Conservation (phyloP, 1,139 yeast genomes). For the Yamadazyma friedrichii region DNA sequence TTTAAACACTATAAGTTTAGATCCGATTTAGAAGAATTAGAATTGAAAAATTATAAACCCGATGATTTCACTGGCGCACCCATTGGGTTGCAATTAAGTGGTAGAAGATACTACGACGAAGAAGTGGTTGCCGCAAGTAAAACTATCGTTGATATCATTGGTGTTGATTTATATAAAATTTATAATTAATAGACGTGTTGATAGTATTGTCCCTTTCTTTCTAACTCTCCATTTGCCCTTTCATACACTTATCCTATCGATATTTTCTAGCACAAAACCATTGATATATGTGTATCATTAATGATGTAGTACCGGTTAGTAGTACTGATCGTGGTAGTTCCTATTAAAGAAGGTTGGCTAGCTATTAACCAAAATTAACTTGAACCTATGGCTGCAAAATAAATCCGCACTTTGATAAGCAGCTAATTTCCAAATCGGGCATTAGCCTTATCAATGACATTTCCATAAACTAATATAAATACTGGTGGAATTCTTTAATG, state of each 20-base stretch:
- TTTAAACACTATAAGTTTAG: slow-evolving; percentile 30
- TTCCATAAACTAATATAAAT: background rate
- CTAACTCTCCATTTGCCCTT: background rate
- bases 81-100: slow-evolving; percentile 39
- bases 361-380: too few relatives aligned
- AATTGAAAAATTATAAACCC: slow-evolving; percentile 31
- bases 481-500: too few relatives aligned
- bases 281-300: too few relatives aligned
- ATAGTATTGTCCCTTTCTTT: background rate
- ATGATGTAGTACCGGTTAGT: too few relatives aligned
- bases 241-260: background rate
- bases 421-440: background rate
- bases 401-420: background rate
- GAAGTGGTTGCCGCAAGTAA: slow-evolving; percentile 43
- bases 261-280: background rate
- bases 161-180: slow-evolving; percentile 20
- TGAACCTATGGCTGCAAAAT: too few relatives aligned
- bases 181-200: slow-evolving; percentile 1
- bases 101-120: slow-evolving; percentile 40
- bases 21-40: slow-evolving; percentile 46
- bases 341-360: too few relatives aligned
- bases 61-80: slow-evolving; percentile 39
- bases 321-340: too few relatives aligned
- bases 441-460: background rate
- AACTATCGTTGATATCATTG: slow-evolving; percentile 28